phyloP scores from a whole-genome alignment of 148 eudicot genomes.

The Fagopyrum tataricum region DNA sequence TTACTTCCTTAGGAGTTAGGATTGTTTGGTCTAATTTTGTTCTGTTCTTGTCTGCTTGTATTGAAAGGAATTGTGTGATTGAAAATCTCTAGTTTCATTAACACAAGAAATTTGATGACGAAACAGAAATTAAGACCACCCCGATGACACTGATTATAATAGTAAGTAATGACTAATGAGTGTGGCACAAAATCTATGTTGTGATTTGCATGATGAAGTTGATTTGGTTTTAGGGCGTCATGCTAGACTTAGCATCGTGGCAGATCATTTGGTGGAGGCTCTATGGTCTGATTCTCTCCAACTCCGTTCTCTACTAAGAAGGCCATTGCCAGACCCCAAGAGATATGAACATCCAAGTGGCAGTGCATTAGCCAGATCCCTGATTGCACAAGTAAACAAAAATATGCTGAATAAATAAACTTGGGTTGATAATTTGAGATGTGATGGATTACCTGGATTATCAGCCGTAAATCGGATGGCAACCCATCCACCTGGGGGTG shows the following conservation, averaged over 20 bases:
- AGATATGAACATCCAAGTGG: slow-evolving; percentile 76
- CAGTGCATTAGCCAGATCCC: slow-evolving; percentile 94
- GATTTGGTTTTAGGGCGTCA: neutral
- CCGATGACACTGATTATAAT: slow-evolving; percentile 9
- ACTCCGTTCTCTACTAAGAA: slow-evolving; percentile 73
- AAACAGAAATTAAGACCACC: slow-evolving; percentile 8
- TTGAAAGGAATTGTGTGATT: neutral
- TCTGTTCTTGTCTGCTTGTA: slow-evolving; percentile 3
- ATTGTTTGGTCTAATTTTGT: neutral
- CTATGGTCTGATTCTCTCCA: slow-evolving; percentile 44
- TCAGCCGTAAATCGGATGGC: slow-evolving; percentile 86
- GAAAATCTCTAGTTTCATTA: slow-evolving; percentile 10
- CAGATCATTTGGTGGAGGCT: slow-evolving; percentile 75
- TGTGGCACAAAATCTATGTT: neutral
- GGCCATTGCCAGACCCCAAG: slow-evolving; percentile 75
- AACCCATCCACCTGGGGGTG: slow-evolving; percentile 93
- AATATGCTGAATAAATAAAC: neutral
- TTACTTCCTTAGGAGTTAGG: neutral
- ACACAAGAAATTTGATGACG: slow-evolving; percentile 10
- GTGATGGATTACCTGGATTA: slow-evolving; percentile 62
- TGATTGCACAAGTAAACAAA: slow-evolving; percentile 21
- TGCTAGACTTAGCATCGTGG: slow-evolving; percentile 51
- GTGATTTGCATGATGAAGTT: neutral
- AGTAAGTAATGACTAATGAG: neutral
- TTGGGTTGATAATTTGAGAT: neutral